Conservation (phyloP, 1,284 basidiomycete species). For the Ceratobasidium sp. region DNA sequence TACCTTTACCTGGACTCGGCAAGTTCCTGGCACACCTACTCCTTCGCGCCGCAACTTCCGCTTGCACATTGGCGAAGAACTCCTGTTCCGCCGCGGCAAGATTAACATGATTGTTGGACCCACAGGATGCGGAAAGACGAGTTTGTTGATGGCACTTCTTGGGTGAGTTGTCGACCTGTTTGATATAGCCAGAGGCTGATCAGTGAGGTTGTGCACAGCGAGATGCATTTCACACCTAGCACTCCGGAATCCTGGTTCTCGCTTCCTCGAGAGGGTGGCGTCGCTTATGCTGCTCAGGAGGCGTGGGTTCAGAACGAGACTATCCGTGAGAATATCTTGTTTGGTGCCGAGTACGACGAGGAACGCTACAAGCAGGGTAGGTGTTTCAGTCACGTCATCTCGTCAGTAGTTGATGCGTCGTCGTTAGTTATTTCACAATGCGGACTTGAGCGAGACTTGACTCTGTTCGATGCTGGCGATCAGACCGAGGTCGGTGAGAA, state of each 20-base stretch:
- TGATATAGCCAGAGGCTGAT: neutral
- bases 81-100: constrained; percentile 61
- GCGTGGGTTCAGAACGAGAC: constrained; percentile 38
- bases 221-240: constrained; percentile 37
- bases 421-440: constrained; percentile 50
- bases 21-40: constrained; percentile 6
- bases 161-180: constrained; percentile 46
- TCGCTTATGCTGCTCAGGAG: constrained; percentile 39
- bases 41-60: constrained; percentile 52
- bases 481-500: constrained; percentile 73
- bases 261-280: constrained; percentile 29
- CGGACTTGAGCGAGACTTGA: constrained; percentile 53
- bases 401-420: neutral
- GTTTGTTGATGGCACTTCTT: constrained; percentile 57
- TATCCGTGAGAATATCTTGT: constrained; percentile 61
- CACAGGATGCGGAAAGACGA: constrained; percentile 53
- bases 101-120: constrained; percentile 70
- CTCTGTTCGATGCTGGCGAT: constrained; percentile 65
- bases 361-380: constrained; percentile 55
- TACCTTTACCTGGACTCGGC: constrained; percentile 37
- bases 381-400: neutral
- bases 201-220: constrained; percentile 17
- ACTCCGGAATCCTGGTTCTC: constrained; percentile 32
- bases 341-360: constrained; percentile 58
- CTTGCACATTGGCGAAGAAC: constrained; percentile 57